Evolutionary conservation across 2,329 filamentous ascomycete genomes (phyloP), one percentile per base, ranked within the genome.

Genomic region (Dactylellina leptospora): DNA sequence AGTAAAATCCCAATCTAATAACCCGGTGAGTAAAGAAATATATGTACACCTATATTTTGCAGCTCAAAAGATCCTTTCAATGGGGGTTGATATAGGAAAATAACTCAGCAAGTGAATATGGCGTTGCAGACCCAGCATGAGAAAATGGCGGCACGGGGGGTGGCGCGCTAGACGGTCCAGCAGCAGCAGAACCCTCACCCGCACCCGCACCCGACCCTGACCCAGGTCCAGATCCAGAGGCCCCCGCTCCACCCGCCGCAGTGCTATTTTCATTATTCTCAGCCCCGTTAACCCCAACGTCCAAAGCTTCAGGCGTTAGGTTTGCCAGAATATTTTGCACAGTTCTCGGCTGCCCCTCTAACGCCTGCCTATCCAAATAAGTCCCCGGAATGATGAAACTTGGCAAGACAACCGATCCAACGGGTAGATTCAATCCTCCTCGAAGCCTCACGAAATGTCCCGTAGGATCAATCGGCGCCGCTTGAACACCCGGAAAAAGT

Each of bases 271-370:
- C 30, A n/a, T n/a, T 18, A 18, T 6, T 8, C 11, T 2, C n/a
- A 18, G 44, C 23, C 20, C 22, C 48, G 5, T 50, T 25, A 36
- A 53, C 28, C 3, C 56, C 56, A 4, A 54, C 42, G 18, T 71
- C 50, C 22, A 71, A 11, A 5, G 58, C 66, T 3, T 40, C 44
- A 1, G 66, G 23, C 8, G 28, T 47, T 9, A 71, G 23, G 48
- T 71, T 63, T 38, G 42, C 25, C 4, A 71, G 33, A 9, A 71
- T 44, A 42, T 71, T 71, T 28, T 71, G 66, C n/a, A 40, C 51
- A 8, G 42, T 71, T 20, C 30, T n/a, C 38, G 44, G 27, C 25
- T 71, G 66, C 13, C 66, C 66, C n/a, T 71, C 58, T 23, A 71
- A 25, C 4, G 66, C 66, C 1, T 13, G 36, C 3, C 44, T 63